Evolutionary conservation across 306 rosid species (phyloP).

Genomic region (Begonia fuchsioides): DNA sequence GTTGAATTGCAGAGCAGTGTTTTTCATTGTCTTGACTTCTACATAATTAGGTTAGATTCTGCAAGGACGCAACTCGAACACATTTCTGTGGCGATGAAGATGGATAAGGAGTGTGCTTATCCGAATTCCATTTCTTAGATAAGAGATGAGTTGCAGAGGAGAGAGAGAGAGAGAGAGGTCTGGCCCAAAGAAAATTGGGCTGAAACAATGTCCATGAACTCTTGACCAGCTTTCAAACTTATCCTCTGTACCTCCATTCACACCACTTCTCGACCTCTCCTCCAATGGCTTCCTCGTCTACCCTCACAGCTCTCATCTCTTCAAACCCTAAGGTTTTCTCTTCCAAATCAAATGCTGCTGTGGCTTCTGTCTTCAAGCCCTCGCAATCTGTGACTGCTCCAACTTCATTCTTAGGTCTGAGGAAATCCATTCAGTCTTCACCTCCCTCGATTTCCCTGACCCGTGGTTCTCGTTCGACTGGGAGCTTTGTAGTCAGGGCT

Average conservation of each 20-base stretch:
- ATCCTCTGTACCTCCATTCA: not conserved
- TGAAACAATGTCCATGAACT: not conserved
- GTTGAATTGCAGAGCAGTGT: not conserved
- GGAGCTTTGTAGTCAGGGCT: constrained; percentile 55
- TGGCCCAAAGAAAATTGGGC: not conserved
- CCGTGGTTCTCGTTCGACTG: constrained; percentile 25
- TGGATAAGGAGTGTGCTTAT: too few relatives aligned
- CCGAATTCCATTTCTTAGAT: too few relatives aligned
- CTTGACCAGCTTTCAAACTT: not conserved
- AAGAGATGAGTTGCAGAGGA: too few relatives aligned
- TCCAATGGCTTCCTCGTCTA: constrained; percentile 44
- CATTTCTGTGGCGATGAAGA: too few relatives aligned
- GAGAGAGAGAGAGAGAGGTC: too few relatives aligned
- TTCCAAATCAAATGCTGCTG: constrained; percentile 21
- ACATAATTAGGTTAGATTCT: too few relatives aligned
- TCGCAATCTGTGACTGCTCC: constrained; percentile 30
- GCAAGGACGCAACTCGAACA: too few relatives aligned
- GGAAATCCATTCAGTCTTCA: constrained; percentile 38
- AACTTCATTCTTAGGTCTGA: constrained; percentile 50
- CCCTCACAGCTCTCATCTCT: constrained; percentile 45
- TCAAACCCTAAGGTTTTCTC: constrained; percentile 43
- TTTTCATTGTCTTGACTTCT: too few relatives aligned
- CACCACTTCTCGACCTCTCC: not conserved
- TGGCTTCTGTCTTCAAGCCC: constrained; percentile 20
- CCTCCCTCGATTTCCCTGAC: constrained; percentile 27